Evolutionary conservation across 139 green algal genomes (phyloP).

Genomic region (Monoraphidium neglectum): DNA sequence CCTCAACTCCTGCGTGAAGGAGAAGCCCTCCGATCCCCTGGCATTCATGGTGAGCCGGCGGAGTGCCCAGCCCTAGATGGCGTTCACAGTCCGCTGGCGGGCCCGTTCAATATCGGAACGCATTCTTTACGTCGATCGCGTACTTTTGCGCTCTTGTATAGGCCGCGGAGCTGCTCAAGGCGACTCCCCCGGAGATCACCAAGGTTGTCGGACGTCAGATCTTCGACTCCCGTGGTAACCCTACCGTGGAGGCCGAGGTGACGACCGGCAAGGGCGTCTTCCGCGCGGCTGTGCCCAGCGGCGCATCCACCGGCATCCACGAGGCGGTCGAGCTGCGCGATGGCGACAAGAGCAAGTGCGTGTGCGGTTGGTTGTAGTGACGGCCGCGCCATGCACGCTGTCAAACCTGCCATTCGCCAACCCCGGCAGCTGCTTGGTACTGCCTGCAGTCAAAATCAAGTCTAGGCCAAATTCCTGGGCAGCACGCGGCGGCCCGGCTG

Average conservation of each 20-base stretch:
- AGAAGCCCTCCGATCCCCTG: conserved; percentile 88
- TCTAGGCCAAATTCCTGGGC: no score
- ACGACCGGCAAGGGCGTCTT: conserved; percentile 92
- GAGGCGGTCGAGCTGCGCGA: conserved; percentile 98
- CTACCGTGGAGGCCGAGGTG: conserved; percentile 85
- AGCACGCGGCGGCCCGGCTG: no score
- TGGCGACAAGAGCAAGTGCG: conserved; percentile 74
- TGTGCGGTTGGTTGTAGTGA: background rate
- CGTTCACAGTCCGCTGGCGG: background rate
- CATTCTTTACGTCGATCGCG: conserved; percentile 2
- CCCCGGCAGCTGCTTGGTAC: no score
- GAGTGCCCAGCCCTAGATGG: background rate
- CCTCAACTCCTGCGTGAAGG: conserved; percentile 92
- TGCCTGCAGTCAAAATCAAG: no score
- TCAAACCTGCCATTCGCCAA: no score
- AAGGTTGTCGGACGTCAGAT: conserved; percentile 93
- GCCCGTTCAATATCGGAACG: background rate
- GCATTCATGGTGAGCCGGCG: conserved; percentile 81
- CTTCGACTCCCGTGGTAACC: conserved; percentile 97
- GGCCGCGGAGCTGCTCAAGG: conserved; percentile 65
- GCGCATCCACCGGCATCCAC: conserved; percentile 95
- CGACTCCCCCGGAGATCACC: conserved; percentile 77
- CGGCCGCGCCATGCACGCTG: no score
- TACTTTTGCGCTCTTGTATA: conserved; percentile 17
- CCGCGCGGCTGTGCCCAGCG: conserved; percentile 88